Evolutionary conservation across 1,284 basidiomycete genomes (phyloP), one percentile per base, ranked within the genome.

Genomic region (Moniliophthora roreri): DNA sequence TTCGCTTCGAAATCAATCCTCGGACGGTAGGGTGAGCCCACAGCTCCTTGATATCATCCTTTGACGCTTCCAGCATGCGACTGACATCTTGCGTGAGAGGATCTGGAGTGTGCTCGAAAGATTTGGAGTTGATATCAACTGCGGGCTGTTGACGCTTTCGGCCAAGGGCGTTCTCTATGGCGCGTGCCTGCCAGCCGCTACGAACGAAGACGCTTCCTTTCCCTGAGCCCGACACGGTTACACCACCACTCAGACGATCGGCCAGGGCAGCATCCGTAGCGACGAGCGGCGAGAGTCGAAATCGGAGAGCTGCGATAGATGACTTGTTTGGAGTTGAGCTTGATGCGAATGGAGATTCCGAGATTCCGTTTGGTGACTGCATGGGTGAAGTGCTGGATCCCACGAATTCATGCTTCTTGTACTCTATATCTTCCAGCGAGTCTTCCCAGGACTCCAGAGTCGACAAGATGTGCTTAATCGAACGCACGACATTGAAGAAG

Each of bases 401-500:
- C 2, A 51, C 32, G 35, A 42, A 53, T 23, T 60, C 28, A 4
- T 60, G 21, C 4, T 61, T 63, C 15, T 63, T 59, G 38, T 52
- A 42, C 34, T 65, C 7, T 50, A 76, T 74, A 23, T 78, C 84
- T 23, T 84, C 83, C 35, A 82, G 75, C 21, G 68, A 65, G 60
- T 88, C 87, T 54, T 83, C 84, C 73, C 81, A 87, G 0, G 76
- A 67, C 53, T 91, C 89, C 41, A 91, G 73, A 24, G 80, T 84
- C 44, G 80, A 74, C 45, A 91, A 77, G 36, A 92, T 89, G 60
- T 85, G 85, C 57, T 85, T 85, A 60, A 92, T 73, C 26, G 88
- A 87, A 57, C 83, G 85, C 46, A 88, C 81, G 62, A 91, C 80
- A 69, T 91, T 91, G 73, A 89, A 89, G 68, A 87, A 90, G 40